Evolutionary conservation across 1,139 yeast species (phyloP).

Genomic region (Candida pseudoviswanathii): DNA sequence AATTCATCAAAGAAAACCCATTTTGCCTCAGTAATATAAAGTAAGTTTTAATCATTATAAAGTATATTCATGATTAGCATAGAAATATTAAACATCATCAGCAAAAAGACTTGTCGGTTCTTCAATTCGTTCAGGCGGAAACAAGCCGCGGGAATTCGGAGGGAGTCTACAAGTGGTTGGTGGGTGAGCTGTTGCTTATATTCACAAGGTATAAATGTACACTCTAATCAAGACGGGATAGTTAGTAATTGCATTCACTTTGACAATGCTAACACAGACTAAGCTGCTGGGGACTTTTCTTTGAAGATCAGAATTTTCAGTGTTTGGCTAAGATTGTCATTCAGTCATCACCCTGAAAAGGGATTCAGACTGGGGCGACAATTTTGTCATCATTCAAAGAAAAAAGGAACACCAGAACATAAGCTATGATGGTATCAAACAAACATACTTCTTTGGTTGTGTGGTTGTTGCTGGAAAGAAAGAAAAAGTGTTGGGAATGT

Average conservation of each 20-base stretch:
- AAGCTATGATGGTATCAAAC: constrained; percentile 1
- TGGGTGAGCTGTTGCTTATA: constrained; percentile 6
- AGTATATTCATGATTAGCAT: constrained; percentile 51
- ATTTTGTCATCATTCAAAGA: constrained; percentile 42
- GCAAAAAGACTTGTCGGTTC: constrained; percentile 21
- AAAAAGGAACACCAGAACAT: not conserved
- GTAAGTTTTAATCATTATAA: constrained; percentile 36
- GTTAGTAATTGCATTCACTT: constrained; percentile 34
- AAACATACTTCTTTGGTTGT: not conserved
- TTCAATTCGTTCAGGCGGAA: not conserved
- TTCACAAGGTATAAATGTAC: not conserved
- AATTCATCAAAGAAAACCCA: not conserved
- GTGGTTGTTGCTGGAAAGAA: not conserved
- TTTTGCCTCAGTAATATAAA: constrained; percentile 9
- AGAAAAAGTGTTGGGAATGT: not conserved
- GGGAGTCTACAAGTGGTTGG: not conserved
- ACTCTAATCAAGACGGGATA: constrained; percentile 11
- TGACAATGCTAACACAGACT: constrained; percentile 5
- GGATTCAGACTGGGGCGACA: constrained; percentile 65
- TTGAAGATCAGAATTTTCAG: constrained; percentile 51
- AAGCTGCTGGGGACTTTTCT: not conserved
- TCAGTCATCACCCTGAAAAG: constrained; percentile 61
- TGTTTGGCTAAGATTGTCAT: constrained; percentile 54
- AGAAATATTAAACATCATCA: constrained; percentile 46
- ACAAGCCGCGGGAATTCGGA: not conserved